These are phyloP conservation scores for Rhodomyrtus psidioides DNA, from an alignment of 441 rosid genomes.

Conservation along the genomic window DNA sequence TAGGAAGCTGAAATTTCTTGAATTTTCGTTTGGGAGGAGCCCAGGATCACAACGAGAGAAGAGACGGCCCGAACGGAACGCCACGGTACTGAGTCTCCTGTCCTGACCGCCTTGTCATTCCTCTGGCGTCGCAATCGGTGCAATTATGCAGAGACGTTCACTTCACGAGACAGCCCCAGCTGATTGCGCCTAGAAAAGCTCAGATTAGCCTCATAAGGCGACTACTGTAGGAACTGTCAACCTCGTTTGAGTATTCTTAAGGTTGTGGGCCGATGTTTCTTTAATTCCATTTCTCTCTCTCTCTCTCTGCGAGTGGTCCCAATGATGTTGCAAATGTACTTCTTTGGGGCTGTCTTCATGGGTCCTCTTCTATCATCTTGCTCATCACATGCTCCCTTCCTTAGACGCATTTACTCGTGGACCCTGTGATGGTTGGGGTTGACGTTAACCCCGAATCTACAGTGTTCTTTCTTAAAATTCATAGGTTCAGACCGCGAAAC, in stretches of 20 bases:
- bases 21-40: neutral
- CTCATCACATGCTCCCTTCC: slow-evolving; percentile 57
- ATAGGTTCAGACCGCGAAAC: neutral
- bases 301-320: slow-evolving; percentile 56
- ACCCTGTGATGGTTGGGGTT: slow-evolving; percentile 16
- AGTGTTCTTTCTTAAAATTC: neutral
- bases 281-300: slow-evolving; percentile 52
- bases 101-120: neutral
- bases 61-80: neutral
- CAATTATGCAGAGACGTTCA: neutral
- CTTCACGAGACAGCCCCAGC: neutral
- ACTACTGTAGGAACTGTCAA: slow-evolving; percentile 55
- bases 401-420: slow-evolving; percentile 52
- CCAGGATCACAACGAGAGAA: neutral
- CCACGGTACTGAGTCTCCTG: neutral
- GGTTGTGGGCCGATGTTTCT: slow-evolving; percentile 81
- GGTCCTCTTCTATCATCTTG: slow-evolving; percentile 47
- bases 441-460: slow-evolving; percentile 1
- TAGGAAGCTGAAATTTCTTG: neutral
- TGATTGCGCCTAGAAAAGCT: neutral
- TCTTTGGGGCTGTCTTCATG: slow-evolving; percentile 52
- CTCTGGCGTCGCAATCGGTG: neutral
- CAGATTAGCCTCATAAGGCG: slow-evolving; percentile 15
- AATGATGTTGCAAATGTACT: slow-evolving; percentile 24
- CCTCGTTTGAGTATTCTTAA: slow-evolving; percentile 52